A percentile compares a stretch with the other conserved stretches of the same genome.
Evolutionary conservation across 495 filamentous ascomycete species (phyloP).

Genomic region (Penicillium samsonianum): DNA sequence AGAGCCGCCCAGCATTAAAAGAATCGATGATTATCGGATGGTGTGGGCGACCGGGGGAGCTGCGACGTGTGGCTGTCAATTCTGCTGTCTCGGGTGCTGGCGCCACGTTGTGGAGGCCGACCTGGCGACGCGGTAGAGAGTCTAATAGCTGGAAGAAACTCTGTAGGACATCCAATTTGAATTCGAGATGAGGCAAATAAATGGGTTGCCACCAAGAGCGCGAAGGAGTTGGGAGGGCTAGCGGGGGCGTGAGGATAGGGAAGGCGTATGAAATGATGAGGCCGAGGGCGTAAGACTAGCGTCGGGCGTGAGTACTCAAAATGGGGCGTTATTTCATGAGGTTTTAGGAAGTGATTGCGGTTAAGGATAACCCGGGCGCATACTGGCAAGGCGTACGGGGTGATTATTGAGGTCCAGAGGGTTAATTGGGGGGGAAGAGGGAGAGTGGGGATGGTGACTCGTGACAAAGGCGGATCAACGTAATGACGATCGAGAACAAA

Average conservation of each 20-base stretch:
- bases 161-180: background rate
- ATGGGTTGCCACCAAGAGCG: background rate
- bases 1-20: constrained; percentile 30
- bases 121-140: constrained; percentile 12
- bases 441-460: constrained; percentile 15
- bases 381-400: constrained; percentile 3
- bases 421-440: constrained; percentile 7
- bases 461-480: constrained; percentile 14
- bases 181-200: background rate
- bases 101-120: constrained; percentile 22
- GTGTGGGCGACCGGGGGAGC: constrained; percentile 10
- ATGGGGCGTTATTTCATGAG: constrained; percentile 1
- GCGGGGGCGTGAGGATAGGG: constrained; percentile 1
- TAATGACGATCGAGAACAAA: constrained; percentile 12
- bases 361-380: constrained; percentile 6
- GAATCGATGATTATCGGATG: constrained; percentile 10
- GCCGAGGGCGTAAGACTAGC: background rate
- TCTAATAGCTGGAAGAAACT: background rate
- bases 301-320: constrained; percentile 1
- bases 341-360: background rate
- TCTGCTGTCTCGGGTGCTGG: constrained; percentile 19
- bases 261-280: background rate
- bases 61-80: constrained; percentile 16
- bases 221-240: constrained; percentile 2
- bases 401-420: constrained; percentile 9